phyloP scores from a whole-genome alignment of 1,284 basidiomycete genomes.

The Boletellus sp. region DNA sequence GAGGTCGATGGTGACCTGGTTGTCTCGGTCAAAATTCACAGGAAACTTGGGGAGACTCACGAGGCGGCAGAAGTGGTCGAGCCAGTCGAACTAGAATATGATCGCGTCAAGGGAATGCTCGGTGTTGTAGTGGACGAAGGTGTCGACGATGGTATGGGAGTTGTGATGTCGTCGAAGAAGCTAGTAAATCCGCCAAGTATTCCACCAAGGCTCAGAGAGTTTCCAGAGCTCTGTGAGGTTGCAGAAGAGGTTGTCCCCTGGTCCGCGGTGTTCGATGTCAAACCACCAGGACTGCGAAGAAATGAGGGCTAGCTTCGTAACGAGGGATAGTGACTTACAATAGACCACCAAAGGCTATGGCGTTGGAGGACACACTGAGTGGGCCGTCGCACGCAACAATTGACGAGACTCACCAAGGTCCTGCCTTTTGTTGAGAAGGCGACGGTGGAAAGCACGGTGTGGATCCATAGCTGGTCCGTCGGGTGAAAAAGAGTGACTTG shows the following conservation, averaged over 20 bases:
- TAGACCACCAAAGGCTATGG: slow-evolving; percentile 17
- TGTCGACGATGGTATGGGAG: slow-evolving; percentile 17
- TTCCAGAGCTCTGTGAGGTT: not conserved
- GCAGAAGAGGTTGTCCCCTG: slow-evolving; percentile 1
- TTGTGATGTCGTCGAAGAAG: slow-evolving; percentile 12
- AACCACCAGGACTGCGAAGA: slow-evolving; percentile 4
- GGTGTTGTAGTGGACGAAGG: slow-evolving; percentile 14
- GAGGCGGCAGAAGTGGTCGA: slow-evolving; percentile 22
- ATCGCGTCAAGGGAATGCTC: slow-evolving; percentile 16
- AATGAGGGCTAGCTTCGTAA: not conserved
- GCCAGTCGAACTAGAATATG: slow-evolving; percentile 28
- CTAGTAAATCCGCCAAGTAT: slow-evolving; percentile 16
- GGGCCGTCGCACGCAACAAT: not conserved
- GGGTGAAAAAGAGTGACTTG: slow-evolving; percentile 24
- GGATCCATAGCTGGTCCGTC: slow-evolving; percentile 22
- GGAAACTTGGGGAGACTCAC: slow-evolving; percentile 14
- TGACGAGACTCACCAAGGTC: slow-evolving; percentile 19
- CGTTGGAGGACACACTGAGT: slow-evolving; percentile 1
- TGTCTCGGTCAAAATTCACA: not conserved
- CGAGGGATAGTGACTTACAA: slow-evolving; percentile 15
- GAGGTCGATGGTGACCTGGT: slow-evolving; percentile 12
- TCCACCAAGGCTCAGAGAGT: not conserved
- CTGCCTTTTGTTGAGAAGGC: slow-evolving; percentile 29
- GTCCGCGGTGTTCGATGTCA: slow-evolving; percentile 1
- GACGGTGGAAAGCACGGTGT: slow-evolving; percentile 16